Evolutionary conservation across 2,329 filamentous ascomycete species (phyloP).

Genomic region (Fonsecaea monophora): DNA sequence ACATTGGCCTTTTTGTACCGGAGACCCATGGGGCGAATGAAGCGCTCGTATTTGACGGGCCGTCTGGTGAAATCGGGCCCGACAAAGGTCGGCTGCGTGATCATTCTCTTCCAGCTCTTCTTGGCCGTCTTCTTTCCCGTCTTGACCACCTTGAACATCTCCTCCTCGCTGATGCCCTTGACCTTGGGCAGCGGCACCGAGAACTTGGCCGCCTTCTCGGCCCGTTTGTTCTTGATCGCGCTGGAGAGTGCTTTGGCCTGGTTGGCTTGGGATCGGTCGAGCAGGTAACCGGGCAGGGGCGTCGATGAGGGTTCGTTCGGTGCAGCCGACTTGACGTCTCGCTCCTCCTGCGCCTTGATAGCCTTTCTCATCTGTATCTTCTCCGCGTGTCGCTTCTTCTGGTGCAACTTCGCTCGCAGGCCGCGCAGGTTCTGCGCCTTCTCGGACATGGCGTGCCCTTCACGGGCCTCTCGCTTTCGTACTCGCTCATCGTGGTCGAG

Average conservation of each 20-base stretch:
- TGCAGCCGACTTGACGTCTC: slow-evolving; percentile 86
- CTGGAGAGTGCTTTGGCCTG: slow-evolving; percentile 77
- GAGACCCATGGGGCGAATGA: slow-evolving; percentile 77
- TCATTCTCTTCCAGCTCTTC: slow-evolving; percentile 71
- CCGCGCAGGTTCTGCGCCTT: slow-evolving; percentile 94
- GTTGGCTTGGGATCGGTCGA: slow-evolving; percentile 76
- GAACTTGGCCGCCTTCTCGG: slow-evolving; percentile 93
- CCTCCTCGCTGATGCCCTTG: slow-evolving; percentile 89
- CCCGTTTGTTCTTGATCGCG: slow-evolving; percentile 94
- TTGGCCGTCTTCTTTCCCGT: slow-evolving; percentile 93
- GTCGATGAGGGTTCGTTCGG: slow-evolving; percentile 79
- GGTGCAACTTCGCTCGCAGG: slow-evolving; percentile 88
- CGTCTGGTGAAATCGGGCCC: slow-evolving; percentile 87
- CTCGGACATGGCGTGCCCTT: slow-evolving; percentile 84
- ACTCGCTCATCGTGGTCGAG: slow-evolving; percentile 86
- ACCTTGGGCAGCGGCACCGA: slow-evolving; percentile 92
- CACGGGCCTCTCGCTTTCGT: slow-evolving; percentile 85
- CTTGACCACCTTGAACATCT: slow-evolving; percentile 97
- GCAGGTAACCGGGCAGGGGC: slow-evolving; percentile 88
- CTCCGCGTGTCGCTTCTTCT: slow-evolving; percentile 92
- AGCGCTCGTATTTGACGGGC: slow-evolving; percentile 77
- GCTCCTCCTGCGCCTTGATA: slow-evolving; percentile 94
- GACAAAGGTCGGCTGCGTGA: slow-evolving; percentile 87
- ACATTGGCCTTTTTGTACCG: slow-evolving; percentile 80
- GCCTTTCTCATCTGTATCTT: slow-evolving; percentile 98